Evolutionary conservation across 768 basidiomycete species (phyloP), one percentile per base, ranked within the genome.

Genomic region (Tremella mesenterica): DNA sequence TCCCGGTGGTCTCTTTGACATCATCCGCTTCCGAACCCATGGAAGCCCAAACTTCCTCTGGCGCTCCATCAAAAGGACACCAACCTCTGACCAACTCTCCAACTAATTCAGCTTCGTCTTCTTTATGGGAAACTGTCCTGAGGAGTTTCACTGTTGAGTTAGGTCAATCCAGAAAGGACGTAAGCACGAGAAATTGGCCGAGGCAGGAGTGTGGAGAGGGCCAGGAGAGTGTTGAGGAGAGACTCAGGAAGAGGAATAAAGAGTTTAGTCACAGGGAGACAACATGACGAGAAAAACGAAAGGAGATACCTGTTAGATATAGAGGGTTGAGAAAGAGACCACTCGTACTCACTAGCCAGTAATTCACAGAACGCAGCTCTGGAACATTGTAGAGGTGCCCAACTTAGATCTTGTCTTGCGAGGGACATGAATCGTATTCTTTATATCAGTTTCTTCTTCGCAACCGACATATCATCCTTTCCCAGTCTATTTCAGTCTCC

Each of bases 321-420:
- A 20, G 48, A n/a, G 2, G 7, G 18, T 10, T 13, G 26, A 4
- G 18, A 16, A 4, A n/a, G 9, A 4, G 14, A 38, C n/a, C n/a
- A n/a, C n/a, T n/a, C n/a, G 20, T 25, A 50, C 69, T 52, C 20
- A 70, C 66, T 82, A 8, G 92, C 89, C 18, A 95, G 73, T 14
- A 95, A 81, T 69, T 95, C 89, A 73, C 88, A 92, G 9, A 92
- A 78, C 27, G 78, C 83, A 3, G 89, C 91, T 34, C 85, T 77
- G 9, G 82, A 75, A 7, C 76, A 72, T 76, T 86, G 84, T 50
- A 95, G 78, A 14, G 70, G 63, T 9, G 87, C 80, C 73, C 84
- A 84, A 13, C 87, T 86, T 43, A 95, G 77, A 61, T 91, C 83
- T 2, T 78, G 76, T 23, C 81, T 81, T 2, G 83, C 79, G 44